Evolutionary conservation across 768 basidiomycete genomes (phyloP).

Genomic region (Collybiopsis luxurians): DNA sequence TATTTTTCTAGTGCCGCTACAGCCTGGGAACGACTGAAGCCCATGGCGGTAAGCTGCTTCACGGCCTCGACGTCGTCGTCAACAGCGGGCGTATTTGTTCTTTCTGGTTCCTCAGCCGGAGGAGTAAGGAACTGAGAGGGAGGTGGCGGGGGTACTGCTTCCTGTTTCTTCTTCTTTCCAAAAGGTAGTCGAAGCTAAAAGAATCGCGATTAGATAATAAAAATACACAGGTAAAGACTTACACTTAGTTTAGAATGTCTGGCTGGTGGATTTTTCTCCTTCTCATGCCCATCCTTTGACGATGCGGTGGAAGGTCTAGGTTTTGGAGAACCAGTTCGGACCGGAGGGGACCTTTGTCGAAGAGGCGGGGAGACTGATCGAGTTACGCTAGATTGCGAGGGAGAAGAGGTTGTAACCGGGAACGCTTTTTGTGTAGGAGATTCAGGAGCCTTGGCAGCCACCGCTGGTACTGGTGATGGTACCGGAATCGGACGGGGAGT

Average conservation of each 20-base stretch:
- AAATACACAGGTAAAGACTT: no score
- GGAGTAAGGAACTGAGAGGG: slow-evolving; percentile 37
- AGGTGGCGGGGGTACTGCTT: slow-evolving; percentile 40
- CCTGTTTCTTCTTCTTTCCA: slow-evolving; percentile 68
- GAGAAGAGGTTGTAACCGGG: slow-evolving; percentile 31
- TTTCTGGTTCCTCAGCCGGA: slow-evolving; percentile 42
- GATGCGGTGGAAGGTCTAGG: slow-evolving; percentile 58
- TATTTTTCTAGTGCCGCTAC: slow-evolving; percentile 81
- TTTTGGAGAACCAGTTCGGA: slow-evolving; percentile 42
- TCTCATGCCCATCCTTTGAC: slow-evolving; percentile 58
- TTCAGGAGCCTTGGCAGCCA: slow-evolving; percentile 13
- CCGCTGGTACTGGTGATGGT: background rate
- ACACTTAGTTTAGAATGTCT: slow-evolving; percentile 78
- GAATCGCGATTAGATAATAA: slow-evolving; percentile 7
- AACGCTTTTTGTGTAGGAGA: slow-evolving; percentile 26
- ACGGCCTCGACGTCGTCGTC: slow-evolving; percentile 77
- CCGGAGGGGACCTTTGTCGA: slow-evolving; percentile 43
- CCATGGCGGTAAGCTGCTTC: slow-evolving; percentile 84
- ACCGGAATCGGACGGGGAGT: background rate
- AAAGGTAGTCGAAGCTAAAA: slow-evolving; percentile 75
- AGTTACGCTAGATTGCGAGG: slow-evolving; percentile 27
- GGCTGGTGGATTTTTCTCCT: slow-evolving; percentile 51
- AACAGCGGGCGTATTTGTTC: slow-evolving; percentile 46
- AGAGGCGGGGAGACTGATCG: slow-evolving; percentile 40
- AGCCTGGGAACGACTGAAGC: slow-evolving; percentile 81